A percentile compares a stretch with the other conserved stretches of the same genome.
phyloP scores from a whole-genome alignment of 805 yeast species.

The Debaryomyces castellii region DNA sequence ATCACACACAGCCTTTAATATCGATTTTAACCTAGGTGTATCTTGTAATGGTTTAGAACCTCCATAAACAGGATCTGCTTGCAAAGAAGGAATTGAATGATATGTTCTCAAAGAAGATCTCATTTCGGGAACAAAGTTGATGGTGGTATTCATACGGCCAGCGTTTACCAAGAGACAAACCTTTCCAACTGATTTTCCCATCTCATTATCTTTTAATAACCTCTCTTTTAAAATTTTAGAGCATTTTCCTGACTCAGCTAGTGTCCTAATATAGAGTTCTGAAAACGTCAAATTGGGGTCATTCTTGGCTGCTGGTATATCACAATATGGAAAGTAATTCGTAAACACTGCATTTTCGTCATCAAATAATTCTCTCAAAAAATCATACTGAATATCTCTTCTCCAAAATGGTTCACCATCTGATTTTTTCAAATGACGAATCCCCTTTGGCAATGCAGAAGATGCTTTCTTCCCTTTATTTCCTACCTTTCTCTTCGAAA shows the following conservation, averaged over 20 bases:
- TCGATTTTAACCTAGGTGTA: constrained; percentile 89
- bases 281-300: constrained; percentile 67
- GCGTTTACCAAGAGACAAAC: constrained; percentile 85
- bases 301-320: constrained; percentile 33
- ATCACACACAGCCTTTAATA: constrained; percentile 84
- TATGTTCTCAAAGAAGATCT: constrained; percentile 88
- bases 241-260: constrained; percentile 80
- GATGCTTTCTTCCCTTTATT: constrained; percentile 16
- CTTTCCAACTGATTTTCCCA: constrained; percentile 72
- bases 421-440: constrained; percentile 73
- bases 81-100: constrained; percentile 90
- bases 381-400: constrained; percentile 81
- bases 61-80: constrained; percentile 56
- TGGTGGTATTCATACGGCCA: constrained; percentile 93
- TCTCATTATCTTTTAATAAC: constrained; percentile 57
- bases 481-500: constrained; percentile 5
- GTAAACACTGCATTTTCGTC: constrained; percentile 68
- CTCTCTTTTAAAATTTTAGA: constrained; percentile 82
- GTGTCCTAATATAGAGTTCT: constrained; percentile 76
- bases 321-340: constrained; percentile 52
- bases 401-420: constrained; percentile 95
- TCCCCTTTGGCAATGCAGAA: constrained; percentile 25
- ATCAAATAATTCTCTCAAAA: constrained; percentile 61
- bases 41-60: constrained; percentile 79
- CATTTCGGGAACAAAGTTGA: constrained; percentile 94